phyloP scores from a whole-genome alignment of 2,329 filamentous ascomycete genomes.

The Pseudopyricularia cyperi region DNA sequence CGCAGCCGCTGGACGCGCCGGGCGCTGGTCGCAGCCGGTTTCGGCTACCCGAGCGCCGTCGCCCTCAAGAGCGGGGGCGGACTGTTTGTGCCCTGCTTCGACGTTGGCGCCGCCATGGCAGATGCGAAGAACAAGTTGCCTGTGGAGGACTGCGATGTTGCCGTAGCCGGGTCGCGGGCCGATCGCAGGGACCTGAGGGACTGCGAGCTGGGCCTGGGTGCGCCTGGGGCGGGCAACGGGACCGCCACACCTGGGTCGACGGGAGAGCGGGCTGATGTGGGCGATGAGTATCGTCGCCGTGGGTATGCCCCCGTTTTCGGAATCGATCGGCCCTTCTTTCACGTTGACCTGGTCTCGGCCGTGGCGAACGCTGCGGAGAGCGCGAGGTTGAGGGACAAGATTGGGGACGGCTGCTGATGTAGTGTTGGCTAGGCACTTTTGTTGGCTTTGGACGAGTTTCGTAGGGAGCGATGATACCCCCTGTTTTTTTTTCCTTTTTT shows the following conservation, averaged over 20 bases:
- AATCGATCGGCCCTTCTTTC: constrained; percentile 3
- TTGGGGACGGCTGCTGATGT: background rate
- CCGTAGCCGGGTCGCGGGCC: background rate
- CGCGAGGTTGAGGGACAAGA: background rate
- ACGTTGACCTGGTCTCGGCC: constrained; percentile 1
- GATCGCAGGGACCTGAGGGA: background rate
- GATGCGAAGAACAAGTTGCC: too few species aligned
- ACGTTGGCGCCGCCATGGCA: constrained; percentile 1
- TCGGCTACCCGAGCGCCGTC: constrained; percentile 36
- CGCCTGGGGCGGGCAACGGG: background rate
- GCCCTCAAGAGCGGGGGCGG: background rate
- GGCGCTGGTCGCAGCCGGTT: constrained; percentile 73
- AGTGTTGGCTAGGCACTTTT: background rate
- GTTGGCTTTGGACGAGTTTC: background rate
- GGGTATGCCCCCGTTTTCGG: background rate
- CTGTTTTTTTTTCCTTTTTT: too few species aligned
- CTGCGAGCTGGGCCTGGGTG: background rate
- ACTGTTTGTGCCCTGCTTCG: background rate
- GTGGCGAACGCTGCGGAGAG: constrained; percentile 1
- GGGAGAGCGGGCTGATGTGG: background rate
- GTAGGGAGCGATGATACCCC: too few species aligned
- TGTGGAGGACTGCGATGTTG: background rate
- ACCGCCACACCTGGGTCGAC: background rate
- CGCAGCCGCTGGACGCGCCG: constrained; percentile 84
- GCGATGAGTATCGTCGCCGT: background rate